These are phyloP conservation scores for Pseudisothecium myosuroides DNA, from an alignment of 225 moss, liverwort and hornwort genomes.

Conservation along the genomic window DNA sequence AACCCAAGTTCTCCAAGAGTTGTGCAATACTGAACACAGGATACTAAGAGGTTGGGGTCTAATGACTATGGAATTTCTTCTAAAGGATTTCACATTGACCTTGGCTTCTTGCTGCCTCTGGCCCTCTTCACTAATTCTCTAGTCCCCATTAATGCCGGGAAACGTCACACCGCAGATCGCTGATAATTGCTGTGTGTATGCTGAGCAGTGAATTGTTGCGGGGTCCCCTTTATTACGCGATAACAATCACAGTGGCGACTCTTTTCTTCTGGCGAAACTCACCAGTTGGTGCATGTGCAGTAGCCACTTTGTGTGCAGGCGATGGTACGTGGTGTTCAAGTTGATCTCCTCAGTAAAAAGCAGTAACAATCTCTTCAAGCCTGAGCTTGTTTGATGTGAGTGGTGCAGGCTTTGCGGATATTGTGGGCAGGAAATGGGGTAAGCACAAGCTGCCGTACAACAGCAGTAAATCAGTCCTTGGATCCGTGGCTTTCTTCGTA, in stretches of 20 bases:
- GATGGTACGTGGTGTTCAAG: conserved; percentile 41
- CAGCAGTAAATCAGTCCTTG: conserved; percentile 40
- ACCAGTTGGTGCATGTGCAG: conserved; percentile 62
- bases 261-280: conserved; percentile 73
- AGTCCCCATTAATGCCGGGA: neutral
- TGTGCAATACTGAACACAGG: neutral
- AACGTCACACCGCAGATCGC: neutral
- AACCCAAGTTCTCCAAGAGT: neutral
- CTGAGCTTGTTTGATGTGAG: neutral
- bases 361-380: neutral
- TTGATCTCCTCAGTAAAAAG: neutral
- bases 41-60: neutral
- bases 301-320: conserved; percentile 70
- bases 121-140: neutral
- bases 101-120: neutral
- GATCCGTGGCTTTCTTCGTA: conserved; percentile 44
- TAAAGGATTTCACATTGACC: neutral
- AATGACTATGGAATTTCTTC: neutral
- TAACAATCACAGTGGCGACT: conserved; percentile 52
- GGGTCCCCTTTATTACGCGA: conserved; percentile 66
- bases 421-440: conserved; percentile 69
- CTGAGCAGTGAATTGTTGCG: conserved; percentile 50
- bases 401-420: conserved; percentile 74
- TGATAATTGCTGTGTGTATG: neutral
- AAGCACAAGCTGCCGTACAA: conserved; percentile 47